Percentiles rank a stretch among this genome's conserved stretches.
Evolutionary conservation across 805 yeast species (phyloP).

Genomic region (Saccharomycopsis olivae): DNA sequence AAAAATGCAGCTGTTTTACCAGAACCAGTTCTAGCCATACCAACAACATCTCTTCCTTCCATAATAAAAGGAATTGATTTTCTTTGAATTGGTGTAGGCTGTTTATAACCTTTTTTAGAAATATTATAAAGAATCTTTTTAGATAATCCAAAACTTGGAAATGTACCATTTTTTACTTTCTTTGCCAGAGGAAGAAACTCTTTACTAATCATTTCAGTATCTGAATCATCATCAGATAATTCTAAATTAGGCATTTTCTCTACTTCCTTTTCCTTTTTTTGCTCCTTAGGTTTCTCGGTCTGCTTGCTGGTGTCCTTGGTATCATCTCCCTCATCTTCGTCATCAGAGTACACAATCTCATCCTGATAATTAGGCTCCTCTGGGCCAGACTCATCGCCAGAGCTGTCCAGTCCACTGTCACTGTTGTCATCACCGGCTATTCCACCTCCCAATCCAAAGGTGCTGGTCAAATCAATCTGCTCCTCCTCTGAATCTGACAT

Average conservation of each 20-base stretch:
- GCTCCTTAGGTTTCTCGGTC: conserved; percentile 18
- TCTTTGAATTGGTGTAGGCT: conserved; percentile 97
- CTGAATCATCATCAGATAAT: conserved; percentile 41
- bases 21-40: conserved; percentile 99
- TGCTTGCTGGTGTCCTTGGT: conserved; percentile 23
- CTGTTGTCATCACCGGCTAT: conserved; percentile 22
- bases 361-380: conserved; percentile 34
- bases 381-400: conserved; percentile 18
- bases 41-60: conserved; percentile 88
- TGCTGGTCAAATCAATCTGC: conserved; percentile 10
- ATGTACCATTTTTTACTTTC: conserved; percentile 68
- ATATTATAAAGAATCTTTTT: conserved; percentile 61
- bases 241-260: conserved; percentile 39
- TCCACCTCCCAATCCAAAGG: conserved; percentile 19
- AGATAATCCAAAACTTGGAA: conserved; percentile 84
- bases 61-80: conserved; percentile 87
- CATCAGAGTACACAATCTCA: conserved; percentile 22
- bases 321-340: conserved; percentile 20
- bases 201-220: conserved; percentile 31
- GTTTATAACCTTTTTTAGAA: conserved; percentile 75
- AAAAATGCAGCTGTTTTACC: conserved; percentile 98
- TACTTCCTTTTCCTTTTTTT: conserved; percentile 16
- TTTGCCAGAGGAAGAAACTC: conserved; percentile 35
- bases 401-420: conserved; percentile 31
- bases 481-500: conserved; percentile 17